Percentiles rank a stretch among this genome's conserved stretches.
phyloP scores from a whole-genome alignment of 257 asterid genomes.

The Forsythia suspensa region DNA sequence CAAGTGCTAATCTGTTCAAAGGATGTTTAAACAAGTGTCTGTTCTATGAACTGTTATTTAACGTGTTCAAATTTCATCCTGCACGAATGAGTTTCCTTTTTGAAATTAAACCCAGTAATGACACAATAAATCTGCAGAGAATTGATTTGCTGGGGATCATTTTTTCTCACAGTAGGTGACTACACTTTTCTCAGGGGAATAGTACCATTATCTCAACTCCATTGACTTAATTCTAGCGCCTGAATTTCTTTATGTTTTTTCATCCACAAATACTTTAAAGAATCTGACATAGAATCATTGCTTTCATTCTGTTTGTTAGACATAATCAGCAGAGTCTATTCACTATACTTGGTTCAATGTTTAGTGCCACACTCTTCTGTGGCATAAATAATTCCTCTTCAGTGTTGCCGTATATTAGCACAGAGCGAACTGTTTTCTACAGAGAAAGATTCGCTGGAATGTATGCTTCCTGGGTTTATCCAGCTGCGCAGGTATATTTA shows the following conservation, averaged over 20 bases:
- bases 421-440: conserved; percentile 50
- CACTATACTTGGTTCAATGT: conserved; percentile 51
- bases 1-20: not conserved
- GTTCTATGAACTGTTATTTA: not conserved
- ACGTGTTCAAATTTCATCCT: not conserved
- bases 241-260: not conserved
- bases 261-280: not conserved
- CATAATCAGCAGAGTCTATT: conserved; percentile 47
- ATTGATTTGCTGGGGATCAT: not conserved
- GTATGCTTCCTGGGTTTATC: conserved; percentile 65
- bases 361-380: conserved; percentile 35
- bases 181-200: not conserved
- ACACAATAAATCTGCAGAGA: not conserved
- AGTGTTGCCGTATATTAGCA: conserved; percentile 41
- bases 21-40: not conserved
- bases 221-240: not conserved
- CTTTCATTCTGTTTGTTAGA: conserved; percentile 24
- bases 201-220: not conserved
- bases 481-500: conserved; percentile 49
- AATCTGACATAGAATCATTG: not conserved
- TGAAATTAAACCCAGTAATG: no score
- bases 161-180: not conserved
- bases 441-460: conserved; percentile 62
- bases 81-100: not conserved
- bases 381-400: conserved; percentile 54